Conservation (phyloP, 2,329 filamentous ascomycete genomes). For the Esteya vermicola region DNA sequence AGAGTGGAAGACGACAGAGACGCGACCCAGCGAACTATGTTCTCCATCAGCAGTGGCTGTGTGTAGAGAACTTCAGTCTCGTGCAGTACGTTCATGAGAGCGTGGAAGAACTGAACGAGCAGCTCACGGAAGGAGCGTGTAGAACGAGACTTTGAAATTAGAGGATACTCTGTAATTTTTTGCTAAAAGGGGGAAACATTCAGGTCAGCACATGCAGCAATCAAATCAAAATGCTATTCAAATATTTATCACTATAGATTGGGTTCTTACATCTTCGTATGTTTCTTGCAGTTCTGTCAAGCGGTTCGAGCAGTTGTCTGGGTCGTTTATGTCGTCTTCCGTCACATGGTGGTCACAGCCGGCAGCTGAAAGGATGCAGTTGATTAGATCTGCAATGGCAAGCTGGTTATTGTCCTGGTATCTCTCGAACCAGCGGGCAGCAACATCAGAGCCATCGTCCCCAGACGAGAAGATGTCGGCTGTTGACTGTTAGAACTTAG, state of each 20-base stretch:
- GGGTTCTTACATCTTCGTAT: constrained; percentile 54
- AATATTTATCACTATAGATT: too few species aligned
- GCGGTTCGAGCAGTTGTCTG: constrained; percentile 69
- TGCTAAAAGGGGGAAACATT: constrained; percentile 25
- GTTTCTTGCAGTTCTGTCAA: constrained; percentile 77
- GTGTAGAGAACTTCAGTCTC: constrained; percentile 71
- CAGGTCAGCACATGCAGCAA: not conserved
- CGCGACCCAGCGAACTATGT: constrained; percentile 77
- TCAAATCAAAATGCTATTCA: too few species aligned
- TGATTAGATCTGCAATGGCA: constrained; percentile 49
- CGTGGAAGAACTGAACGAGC: constrained; percentile 64
- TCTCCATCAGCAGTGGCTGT: constrained; percentile 67
- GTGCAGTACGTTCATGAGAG: constrained; percentile 64
- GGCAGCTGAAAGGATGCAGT: constrained; percentile 54
- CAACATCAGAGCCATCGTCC: constrained; percentile 39
- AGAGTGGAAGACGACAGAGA: constrained; percentile 81
- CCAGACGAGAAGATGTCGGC: constrained; percentile 51
- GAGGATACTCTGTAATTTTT: constrained; percentile 79
- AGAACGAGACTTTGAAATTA: constrained; percentile 69
- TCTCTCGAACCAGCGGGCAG: constrained; percentile 43
- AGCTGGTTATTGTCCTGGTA: constrained; percentile 39
- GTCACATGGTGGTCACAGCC: constrained; percentile 72
- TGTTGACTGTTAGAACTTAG: constrained; percentile 16
- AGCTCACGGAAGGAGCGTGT: constrained; percentile 64
- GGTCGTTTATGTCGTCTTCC: constrained; percentile 72